A percentile compares a stretch with the other conserved stretches of the same genome.
These are phyloP conservation scores for Taphrina confusa DNA, from an alignment of 1,139 yeast genomes.

Conservation along the genomic window DNA sequence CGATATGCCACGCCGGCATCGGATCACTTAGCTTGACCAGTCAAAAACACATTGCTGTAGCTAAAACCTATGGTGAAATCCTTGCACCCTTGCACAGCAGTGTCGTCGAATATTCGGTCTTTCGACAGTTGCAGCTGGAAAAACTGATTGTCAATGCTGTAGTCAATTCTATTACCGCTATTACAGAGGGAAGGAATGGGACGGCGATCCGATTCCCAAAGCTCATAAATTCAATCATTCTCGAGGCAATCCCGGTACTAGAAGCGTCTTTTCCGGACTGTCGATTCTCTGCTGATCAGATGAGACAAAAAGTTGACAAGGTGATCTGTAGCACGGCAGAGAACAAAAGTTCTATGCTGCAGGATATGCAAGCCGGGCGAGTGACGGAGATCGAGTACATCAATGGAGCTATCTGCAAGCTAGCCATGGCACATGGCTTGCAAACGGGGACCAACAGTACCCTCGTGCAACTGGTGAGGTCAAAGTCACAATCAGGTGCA, in stretches of 20 bases:
- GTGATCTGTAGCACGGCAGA: constrained; percentile 54
- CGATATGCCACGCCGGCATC: constrained; percentile 64
- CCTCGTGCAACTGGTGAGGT: constrained; percentile 7
- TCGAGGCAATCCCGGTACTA: constrained; percentile 31
- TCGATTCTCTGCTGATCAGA: constrained; percentile 48
- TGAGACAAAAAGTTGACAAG: constrained; percentile 54
- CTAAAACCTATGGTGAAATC: neutral
- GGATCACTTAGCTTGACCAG: constrained; percentile 52
- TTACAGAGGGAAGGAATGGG: constrained; percentile 73
- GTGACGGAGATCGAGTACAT: constrained; percentile 76
- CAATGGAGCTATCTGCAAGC: constrained; percentile 65
- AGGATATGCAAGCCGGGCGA: constrained; percentile 63
- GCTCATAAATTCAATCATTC: constrained; percentile 42
- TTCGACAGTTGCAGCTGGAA: constrained; percentile 56
- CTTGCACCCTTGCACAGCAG: neutral
- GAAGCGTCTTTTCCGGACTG: constrained; percentile 36
- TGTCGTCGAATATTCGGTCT: neutral
- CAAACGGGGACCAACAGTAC: constrained; percentile 52
- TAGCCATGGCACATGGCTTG: constrained; percentile 54
- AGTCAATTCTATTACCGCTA: constrained; percentile 71
- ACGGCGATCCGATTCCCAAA: constrained; percentile 38
- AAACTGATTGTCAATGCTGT: constrained; percentile 75
- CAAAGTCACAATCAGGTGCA: too few relatives aligned
- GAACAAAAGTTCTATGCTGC: constrained; percentile 86
- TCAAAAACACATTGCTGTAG: neutral